A percentile compares a stretch with the other conserved stretches of the same genome.
phyloP scores from a whole-genome alignment of 2,329 filamentous ascomycete species.

The Cordyceps fumosorosea region DNA sequence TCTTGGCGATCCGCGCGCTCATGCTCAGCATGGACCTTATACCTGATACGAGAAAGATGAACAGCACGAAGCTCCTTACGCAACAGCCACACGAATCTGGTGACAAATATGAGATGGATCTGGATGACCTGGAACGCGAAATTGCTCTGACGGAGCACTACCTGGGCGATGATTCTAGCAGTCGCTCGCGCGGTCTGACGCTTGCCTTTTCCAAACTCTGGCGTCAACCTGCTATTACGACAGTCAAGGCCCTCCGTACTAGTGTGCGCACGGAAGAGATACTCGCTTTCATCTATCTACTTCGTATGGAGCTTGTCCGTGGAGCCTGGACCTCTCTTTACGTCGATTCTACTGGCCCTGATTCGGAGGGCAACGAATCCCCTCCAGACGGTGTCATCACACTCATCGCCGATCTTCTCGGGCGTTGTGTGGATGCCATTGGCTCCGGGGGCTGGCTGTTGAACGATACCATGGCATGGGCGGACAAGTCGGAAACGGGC shows the following conservation, averaged over 20 bases:
- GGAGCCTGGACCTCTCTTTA: constrained; percentile 73
- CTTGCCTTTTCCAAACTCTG: constrained; percentile 64
- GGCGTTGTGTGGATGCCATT: constrained; percentile 68
- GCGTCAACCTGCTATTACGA: constrained; percentile 52
- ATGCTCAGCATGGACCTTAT: constrained; percentile 63
- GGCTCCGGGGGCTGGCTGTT: constrained; percentile 68
- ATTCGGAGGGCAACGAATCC: constrained; percentile 32
- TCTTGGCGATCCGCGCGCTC: constrained; percentile 58
- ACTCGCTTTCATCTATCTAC: constrained; percentile 62
- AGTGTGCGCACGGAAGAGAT: constrained; percentile 62
- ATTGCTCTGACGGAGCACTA: constrained; percentile 63
- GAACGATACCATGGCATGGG: constrained; percentile 47
- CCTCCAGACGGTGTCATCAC: constrained; percentile 63
- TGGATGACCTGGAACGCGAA: constrained; percentile 57
- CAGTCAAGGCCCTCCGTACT: constrained; percentile 57
- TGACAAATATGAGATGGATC: constrained; percentile 42
- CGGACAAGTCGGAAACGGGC: constrained; percentile 47
- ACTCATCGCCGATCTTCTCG: constrained; percentile 64
- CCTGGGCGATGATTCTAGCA: constrained; percentile 56
- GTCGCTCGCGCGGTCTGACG: constrained; percentile 58
- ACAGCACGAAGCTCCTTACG: constrained; percentile 26
- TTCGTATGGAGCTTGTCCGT: constrained; percentile 65
- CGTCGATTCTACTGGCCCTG: constrained; percentile 49
- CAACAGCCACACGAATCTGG: constrained; percentile 23
- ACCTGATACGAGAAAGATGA: constrained; percentile 32